phyloP scores from a whole-genome alignment of 129 eudicot species.

The Calendula officinalis region DNA sequence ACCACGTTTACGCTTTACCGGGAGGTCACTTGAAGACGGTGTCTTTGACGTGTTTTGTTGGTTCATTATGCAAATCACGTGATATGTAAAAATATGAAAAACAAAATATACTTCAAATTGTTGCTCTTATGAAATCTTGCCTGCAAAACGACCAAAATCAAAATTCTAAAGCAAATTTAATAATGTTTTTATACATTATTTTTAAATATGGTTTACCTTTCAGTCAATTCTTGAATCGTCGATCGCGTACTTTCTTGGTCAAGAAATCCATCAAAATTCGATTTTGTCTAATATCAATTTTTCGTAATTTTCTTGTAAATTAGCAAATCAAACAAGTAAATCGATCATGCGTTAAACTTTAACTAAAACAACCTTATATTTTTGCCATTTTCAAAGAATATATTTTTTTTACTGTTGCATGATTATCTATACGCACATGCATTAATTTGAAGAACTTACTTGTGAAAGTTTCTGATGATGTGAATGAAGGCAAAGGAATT shows the following conservation, averaged over 20 bases:
- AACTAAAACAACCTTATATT: constrained; percentile 3
- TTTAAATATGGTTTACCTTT: neutral
- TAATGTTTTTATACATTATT: too few relatives aligned
- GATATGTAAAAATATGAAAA: neutral
- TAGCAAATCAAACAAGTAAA: constrained; percentile 2
- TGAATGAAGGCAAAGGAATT: constrained; percentile 21
- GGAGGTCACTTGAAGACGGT: constrained; percentile 36
- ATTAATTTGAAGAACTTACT: constrained; percentile 31
- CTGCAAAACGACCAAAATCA: constrained; percentile 10
- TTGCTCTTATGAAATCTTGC: neutral
- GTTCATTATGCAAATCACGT: constrained; percentile 34
- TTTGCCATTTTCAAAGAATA: neutral
- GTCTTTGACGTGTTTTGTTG: constrained; percentile 34
- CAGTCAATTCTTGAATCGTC: neutral
- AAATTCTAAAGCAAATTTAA: too few relatives aligned
- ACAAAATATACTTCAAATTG: neutral
- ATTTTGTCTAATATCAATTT: neutral
- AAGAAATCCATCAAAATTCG: constrained; percentile 6
- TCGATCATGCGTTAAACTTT: neutral
- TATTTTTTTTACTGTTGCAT: too few relatives aligned
- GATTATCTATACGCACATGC: neutral
- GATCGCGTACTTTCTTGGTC: neutral
- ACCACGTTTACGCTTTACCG: constrained; percentile 77
- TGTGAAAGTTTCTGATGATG: constrained; percentile 13
- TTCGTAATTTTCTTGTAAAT: neutral